Base-by-base conservation (phyloP, 2,329 filamentous ascomycete species). In the Elsinoe batatas region DNA sequence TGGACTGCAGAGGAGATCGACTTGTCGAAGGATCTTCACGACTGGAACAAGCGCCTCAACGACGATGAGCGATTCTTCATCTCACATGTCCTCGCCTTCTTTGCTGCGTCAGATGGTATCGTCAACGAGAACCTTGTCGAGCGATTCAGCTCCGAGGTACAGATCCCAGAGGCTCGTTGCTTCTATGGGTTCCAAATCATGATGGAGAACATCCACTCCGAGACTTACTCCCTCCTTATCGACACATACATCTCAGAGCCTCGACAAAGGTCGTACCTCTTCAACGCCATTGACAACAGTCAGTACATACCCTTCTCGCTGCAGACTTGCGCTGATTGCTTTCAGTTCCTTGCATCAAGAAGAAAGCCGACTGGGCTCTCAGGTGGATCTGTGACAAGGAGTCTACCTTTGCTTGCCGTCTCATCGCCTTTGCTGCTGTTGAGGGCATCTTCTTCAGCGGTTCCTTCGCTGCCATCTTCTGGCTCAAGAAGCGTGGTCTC, bases 151-250 rank as follows among this genome's bases (percentile, higher is more conserved):
- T 85, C 82, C 62, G 93, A 98, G 75, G 91, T 98, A 30, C 93
- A 98, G 76, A 84, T 97, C 58, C 91, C 93, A 10, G 93, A 98
- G 76, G 93, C 93, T 61, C 90, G 93, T 67, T 98, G 93, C 84
- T 98, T 98, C 81, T 98, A 98, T 74, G 93, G 93, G 62, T 98
- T 98, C 82, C 93, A 98, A 79, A 97, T 97, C 78, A 98, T 98
- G 93, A 97, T 98, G 88, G 93, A 98, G 81, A 98, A 98, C 78
- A 95, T 98, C 68, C 93, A 98, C 81, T 96, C 93, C 13, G 93
- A 98, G 79, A 98, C 93, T 55, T 98, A 98, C 82, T 97, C 91
- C 17, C 85, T 98, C 35, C 84, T 98, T 70, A 98, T 98, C 71
- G 93, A 98, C 73, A 96, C 91, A 60, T 98, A 98, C 75, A 95